phyloP scores from a whole-genome alignment of 345 rosid species.

The Lumnitzera racemosa region DNA sequence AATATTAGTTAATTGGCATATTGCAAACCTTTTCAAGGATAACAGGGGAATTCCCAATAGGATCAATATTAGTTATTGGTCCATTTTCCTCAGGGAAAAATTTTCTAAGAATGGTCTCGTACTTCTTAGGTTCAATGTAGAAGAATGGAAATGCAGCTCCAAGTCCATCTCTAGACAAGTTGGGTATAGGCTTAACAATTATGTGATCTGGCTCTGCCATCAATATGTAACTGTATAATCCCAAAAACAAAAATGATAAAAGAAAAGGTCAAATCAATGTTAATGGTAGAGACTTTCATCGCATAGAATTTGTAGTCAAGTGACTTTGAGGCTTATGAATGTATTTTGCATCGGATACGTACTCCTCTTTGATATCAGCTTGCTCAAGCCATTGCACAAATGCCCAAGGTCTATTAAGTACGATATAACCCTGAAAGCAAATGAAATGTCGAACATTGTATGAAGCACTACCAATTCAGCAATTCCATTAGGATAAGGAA shows the following conservation, averaged over 20 bases:
- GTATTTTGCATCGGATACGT: background rate
- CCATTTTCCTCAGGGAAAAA: constrained; percentile 79
- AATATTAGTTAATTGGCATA: background rate
- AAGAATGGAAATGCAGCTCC: constrained; percentile 99
- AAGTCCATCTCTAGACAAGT: constrained; percentile 66
- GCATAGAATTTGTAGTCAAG: no score
- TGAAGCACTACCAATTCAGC: background rate
- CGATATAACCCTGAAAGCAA: constrained; percentile 75
- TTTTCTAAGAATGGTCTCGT: constrained; percentile 62
- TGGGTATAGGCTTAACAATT: constrained; percentile 93
- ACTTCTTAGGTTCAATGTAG: constrained; percentile 89
- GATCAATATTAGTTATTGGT: constrained; percentile 73
- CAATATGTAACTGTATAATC: constrained; percentile 59
- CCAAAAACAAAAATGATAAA: background rate
- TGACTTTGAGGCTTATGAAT: no score
- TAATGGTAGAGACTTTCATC: no score
- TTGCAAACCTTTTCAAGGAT: constrained; percentile 66
- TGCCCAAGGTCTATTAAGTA: constrained; percentile 97
- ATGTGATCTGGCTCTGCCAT: constrained; percentile 98
- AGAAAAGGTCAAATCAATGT: no score
- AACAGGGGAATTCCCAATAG: constrained; percentile 97
- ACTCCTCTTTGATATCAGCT: constrained; percentile 90
- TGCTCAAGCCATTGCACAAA: constrained; percentile 96
- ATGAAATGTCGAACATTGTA: background rate
- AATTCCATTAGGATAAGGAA: background rate